Evolutionary conservation across 1,284 basidiomycete genomes (phyloP), one percentile per base, ranked within the genome.

Genomic region (Malassezia restricta): DNA sequence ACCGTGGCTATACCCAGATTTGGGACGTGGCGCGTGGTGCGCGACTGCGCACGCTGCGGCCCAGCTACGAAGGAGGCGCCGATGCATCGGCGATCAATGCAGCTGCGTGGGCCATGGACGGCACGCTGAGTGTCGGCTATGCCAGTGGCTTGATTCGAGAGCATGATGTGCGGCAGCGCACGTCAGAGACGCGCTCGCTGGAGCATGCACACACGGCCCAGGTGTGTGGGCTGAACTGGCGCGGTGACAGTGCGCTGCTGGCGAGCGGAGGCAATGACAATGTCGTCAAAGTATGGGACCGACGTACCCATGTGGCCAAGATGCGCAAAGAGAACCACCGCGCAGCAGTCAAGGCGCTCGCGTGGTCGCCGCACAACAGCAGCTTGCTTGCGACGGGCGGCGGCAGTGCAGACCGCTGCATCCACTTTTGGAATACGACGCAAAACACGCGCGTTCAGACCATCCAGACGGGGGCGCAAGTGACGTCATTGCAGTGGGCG

Each of bases 201-300:
- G 58, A 65, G 35, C 64, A 68, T 41, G 70, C 68, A 41, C 70
- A 73, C 39, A 47, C 58, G 30, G 63, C 63, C 14, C 61, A 64
- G 14, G 66, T 71, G 8, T 71, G 66, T 53, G 70, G 70, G 5
- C 64, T 73, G 47, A 56, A 58, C 24, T 73, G 68, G 67, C 57
- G 70, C 12, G 57, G 55, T 15, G 76, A 78, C 58, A 77, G 76
- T 71, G 79, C 82, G 9, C 82, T 88, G 60, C 85, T 91, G 76
- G 77, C 94, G 53, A 94, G 91, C 1, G 94, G 92, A 60, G 92
- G 92, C 30, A 88, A 91, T 72, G 94, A 98, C 80, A 95, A 94
- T 75, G 80, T 85, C 43, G 89, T 98, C 2, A 89, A 95, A 68
- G 76, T 98, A 12, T 98, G 92, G 74, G 91, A 96, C 76, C 80